Evolutionary conservation across 2,329 filamentous ascomycete genomes (phyloP).

Genomic region (Colletotrichum sp.): DNA sequence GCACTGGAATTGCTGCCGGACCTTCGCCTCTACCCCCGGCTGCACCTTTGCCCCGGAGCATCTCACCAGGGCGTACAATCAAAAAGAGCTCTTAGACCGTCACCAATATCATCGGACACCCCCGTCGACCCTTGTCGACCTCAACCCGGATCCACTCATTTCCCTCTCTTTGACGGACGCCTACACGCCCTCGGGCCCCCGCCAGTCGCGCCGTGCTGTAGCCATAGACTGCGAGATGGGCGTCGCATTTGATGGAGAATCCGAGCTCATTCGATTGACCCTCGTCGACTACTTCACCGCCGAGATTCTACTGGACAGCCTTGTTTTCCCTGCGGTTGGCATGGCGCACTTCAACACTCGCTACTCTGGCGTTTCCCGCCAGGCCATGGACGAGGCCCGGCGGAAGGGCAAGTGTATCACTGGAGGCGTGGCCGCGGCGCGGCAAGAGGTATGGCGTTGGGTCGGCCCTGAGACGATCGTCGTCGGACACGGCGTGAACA

Average conservation of each 20-base stretch:
- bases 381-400: constrained; percentile 41
- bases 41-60: constrained; percentile 32
- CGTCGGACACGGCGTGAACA: constrained; percentile 48
- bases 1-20: constrained; percentile 37
- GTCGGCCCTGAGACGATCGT: constrained; percentile 52
- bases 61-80: constrained; percentile 24
- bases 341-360: constrained; percentile 56
- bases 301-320: constrained; percentile 51
- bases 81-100: constrained; percentile 26
- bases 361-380: constrained; percentile 52
- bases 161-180: neutral
- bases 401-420: constrained; percentile 36
- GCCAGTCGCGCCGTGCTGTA: constrained; percentile 32
- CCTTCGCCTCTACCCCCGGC: constrained; percentile 23
- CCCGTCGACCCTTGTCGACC: neutral
- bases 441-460: constrained; percentile 46
- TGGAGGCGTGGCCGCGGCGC: constrained; percentile 45
- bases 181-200: neutral
- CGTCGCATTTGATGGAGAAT: constrained; percentile 44
- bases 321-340: constrained; percentile 51
- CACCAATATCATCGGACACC: constrained; percentile 15
- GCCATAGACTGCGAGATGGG: constrained; percentile 65
- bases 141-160: neutral
- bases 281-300: constrained; percentile 57
- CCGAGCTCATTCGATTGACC: constrained; percentile 57